Evolutionary conservation across 2,329 filamentous ascomycete genomes (phyloP).

Genomic region (Lachnellula willkommii): DNA sequence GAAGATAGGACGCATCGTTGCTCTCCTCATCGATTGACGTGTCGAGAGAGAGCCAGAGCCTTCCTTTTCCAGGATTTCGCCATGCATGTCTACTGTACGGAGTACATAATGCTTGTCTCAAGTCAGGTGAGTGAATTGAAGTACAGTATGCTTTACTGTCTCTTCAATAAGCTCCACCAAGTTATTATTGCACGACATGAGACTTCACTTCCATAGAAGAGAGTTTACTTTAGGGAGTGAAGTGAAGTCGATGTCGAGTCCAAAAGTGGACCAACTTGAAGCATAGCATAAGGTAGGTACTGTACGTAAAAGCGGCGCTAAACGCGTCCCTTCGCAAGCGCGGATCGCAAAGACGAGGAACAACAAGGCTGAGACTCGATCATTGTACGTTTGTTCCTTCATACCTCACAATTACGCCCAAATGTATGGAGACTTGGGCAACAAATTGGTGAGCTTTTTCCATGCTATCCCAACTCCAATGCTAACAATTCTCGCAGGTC

Average conservation of each 20-base stretch:
- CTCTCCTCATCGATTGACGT: too few species aligned
- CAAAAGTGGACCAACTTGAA: background rate
- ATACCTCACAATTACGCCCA: background rate
- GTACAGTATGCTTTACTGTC: too few species aligned
- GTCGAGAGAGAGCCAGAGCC: too few species aligned
- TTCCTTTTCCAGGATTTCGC: too few species aligned
- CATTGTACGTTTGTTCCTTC: background rate
- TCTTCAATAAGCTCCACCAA: too few species aligned
- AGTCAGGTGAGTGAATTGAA: too few species aligned
- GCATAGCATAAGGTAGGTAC: background rate
- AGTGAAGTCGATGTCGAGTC: background rate
- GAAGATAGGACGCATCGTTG: too few species aligned
- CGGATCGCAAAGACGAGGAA: background rate
- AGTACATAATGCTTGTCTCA: too few species aligned
- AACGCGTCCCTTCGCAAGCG: slow-evolving; percentile 1
- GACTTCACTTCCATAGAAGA: background rate
- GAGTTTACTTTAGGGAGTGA: background rate
- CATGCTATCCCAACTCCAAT: background rate
- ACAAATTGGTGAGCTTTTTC: slow-evolving; percentile 53
- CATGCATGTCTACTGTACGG: too few species aligned
- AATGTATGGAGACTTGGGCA: slow-evolving; percentile 68
- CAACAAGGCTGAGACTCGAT: slow-evolving; percentile 10
- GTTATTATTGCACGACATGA: background rate
- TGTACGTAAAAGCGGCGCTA: background rate
- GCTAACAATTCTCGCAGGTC: slow-evolving; percentile 50